Conservation (phyloP, 2,329 filamentous ascomycete species). For the Trichoderma harzianum region DNA sequence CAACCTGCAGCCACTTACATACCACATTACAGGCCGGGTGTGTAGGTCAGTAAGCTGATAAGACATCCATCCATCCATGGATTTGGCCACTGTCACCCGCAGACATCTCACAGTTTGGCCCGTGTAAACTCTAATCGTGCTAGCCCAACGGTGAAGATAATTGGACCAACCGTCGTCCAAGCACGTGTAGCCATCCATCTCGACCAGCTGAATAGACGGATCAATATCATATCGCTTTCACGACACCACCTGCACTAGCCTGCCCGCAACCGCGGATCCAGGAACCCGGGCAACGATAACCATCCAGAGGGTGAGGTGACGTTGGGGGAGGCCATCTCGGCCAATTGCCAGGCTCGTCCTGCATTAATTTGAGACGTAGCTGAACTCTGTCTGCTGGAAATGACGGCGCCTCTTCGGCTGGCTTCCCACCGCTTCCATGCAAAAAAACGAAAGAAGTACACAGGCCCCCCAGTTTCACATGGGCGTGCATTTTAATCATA, state of each 20-base stretch:
- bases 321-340: not conserved
- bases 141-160: not conserved
- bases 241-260: not conserved
- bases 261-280: not conserved
- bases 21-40: not conserved
- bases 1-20: no score
- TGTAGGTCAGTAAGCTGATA: not conserved
- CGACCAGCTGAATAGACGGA: not conserved
- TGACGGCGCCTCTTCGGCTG: not conserved
- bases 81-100: not conserved
- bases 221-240: not conserved
- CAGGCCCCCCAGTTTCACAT: not conserved
- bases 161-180: not conserved
- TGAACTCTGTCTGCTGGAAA: conserved; percentile 7
- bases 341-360: not conserved
- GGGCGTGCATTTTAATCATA: not conserved
- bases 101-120: not conserved
- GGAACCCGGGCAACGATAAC: not conserved
- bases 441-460: no score
- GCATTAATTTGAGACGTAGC: conserved; percentile 7
- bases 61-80: not conserved
- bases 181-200: not conserved
- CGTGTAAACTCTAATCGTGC: not conserved
- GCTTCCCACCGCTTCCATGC: not conserved
- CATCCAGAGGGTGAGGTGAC: not conserved